These are phyloP conservation scores for Mytilinidion resinicola DNA, from an alignment of 495 filamentous ascomycete species.

Conservation along the genomic window DNA sequence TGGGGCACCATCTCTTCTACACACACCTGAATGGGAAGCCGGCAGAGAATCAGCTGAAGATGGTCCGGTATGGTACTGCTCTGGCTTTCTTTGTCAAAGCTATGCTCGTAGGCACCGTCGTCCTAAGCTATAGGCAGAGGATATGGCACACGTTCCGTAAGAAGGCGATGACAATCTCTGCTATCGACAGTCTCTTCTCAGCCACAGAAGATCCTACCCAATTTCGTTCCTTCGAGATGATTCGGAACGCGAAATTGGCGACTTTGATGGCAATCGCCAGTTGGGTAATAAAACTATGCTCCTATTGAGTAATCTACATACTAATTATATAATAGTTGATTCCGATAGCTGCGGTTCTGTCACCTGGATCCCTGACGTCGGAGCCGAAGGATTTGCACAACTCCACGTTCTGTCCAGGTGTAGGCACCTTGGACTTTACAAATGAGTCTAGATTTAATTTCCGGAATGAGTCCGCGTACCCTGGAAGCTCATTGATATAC, in stretches of 20 bases:
- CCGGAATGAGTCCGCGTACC: slow-evolving; percentile 25
- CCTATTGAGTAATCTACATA: too few relatives aligned
- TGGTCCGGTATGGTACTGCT: slow-evolving; percentile 36
- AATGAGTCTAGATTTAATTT: slow-evolving; percentile 19
- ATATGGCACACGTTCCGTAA: slow-evolving; percentile 39
- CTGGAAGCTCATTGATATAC: slow-evolving; percentile 32
- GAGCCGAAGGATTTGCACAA: slow-evolving; percentile 11
- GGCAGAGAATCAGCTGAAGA: slow-evolving; percentile 34
- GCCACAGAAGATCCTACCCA: slow-evolving; percentile 37
- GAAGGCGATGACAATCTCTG: slow-evolving; percentile 33
- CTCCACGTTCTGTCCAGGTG: slow-evolving; percentile 17
- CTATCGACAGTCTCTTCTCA: slow-evolving; percentile 37
- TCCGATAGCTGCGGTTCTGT: slow-evolving; percentile 37
- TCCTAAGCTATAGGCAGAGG: slow-evolving; percentile 37
- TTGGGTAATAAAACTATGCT: slow-evolving; percentile 25
- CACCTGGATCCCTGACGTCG: slow-evolving; percentile 38
- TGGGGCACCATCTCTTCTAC: slow-evolving; percentile 40
- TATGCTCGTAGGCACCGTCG: slow-evolving; percentile 35
- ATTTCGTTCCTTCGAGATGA: slow-evolving; percentile 35
- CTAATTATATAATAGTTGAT: slow-evolving; percentile 24
- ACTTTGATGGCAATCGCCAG: slow-evolving; percentile 36
- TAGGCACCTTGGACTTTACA: slow-evolving; percentile 33
- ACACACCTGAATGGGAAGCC: slow-evolving; percentile 31
- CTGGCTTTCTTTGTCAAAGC: slow-evolving; percentile 40
- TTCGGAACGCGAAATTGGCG: slow-evolving; percentile 35